A percentile compares a stretch with the other conserved stretches of the same genome.
Conservation (phyloP, 306 rosid genomes). For the Nissolia schottii region DNA sequence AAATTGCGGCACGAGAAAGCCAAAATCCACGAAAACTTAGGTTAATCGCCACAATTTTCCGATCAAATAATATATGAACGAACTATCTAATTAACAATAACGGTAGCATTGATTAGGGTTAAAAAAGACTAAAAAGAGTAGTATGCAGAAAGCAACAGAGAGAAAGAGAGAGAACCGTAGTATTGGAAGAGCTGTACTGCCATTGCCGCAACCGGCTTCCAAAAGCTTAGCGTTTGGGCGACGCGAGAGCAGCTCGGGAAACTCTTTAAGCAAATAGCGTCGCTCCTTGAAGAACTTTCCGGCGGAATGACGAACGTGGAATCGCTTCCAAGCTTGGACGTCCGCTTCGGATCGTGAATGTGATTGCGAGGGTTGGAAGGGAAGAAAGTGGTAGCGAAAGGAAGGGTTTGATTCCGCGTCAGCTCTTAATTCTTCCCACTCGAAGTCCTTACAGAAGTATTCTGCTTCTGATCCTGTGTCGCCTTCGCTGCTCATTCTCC, state of each 20-base stretch:
- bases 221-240: constrained; percentile 47
- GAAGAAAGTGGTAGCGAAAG: constrained; percentile 44
- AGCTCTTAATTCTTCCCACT: constrained; percentile 70
- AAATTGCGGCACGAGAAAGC: neutral
- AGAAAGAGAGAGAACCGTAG: constrained; percentile 46
- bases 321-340: constrained; percentile 67
- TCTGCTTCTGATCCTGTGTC: constrained; percentile 30
- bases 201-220: constrained; percentile 95
- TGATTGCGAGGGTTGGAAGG: neutral
- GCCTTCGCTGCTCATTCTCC: constrained; percentile 30
- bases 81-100: neutral
- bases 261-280: constrained; percentile 81
- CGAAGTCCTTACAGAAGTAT: constrained; percentile 72
- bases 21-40: neutral
- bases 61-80: neutral
- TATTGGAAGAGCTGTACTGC: constrained; percentile 81
- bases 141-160: neutral
- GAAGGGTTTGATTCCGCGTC: constrained; percentile 56
- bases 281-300: constrained; percentile 98
- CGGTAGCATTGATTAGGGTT: neutral
- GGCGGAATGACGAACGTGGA: constrained; percentile 80
- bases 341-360: constrained; percentile 26
- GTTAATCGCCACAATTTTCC: neutral
- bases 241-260: constrained; percentile 60
- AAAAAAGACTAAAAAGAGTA: too few relatives aligned